A percentile compares a stretch with the other conserved stretches of the same genome.
These are phyloP conservation scores for Amphibolis antarctica DNA, from an alignment of 106 monocot genomes.

Conservation along the genomic window DNA sequence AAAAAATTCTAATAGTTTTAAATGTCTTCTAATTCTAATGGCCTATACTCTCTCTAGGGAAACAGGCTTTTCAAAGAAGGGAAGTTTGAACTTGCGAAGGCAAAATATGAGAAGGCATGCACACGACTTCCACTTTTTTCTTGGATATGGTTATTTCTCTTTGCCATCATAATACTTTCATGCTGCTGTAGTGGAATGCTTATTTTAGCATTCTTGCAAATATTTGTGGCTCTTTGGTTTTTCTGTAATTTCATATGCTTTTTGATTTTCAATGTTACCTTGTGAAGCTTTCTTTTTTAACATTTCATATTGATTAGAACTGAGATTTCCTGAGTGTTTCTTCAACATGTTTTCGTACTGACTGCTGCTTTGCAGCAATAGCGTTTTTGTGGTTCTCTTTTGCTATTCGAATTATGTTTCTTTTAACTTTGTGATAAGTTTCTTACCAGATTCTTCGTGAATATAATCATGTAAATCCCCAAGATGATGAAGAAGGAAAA, in stretches of 20 bases:
- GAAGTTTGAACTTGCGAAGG: slow-evolving; percentile 93
- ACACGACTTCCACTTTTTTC: background rate
- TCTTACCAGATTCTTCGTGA: slow-evolving; percentile 67
- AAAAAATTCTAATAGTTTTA: background rate
- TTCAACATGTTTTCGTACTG: background rate
- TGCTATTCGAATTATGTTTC: background rate
- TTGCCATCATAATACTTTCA: background rate
- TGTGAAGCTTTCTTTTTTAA: no score
- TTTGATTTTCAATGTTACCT: no score
- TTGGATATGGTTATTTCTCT: background rate
- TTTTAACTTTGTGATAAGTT: background rate
- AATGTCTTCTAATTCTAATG: background rate
- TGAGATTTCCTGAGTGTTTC: background rate
- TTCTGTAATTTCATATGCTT: no score
- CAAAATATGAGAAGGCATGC: slow-evolving; percentile 86
- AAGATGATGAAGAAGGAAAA: slow-evolving; percentile 89
- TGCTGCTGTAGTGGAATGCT: no score
- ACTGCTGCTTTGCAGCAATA: background rate
- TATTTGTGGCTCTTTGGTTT: no score
- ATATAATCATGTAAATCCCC: slow-evolving; percentile 97
- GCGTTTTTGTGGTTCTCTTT: background rate
- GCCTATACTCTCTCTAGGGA: slow-evolving; percentile 41
- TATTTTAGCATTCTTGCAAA: no score
- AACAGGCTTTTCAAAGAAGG: slow-evolving; percentile 97
- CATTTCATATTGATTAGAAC: no score